Evolutionary conservation across 2,329 filamentous ascomycete genomes (phyloP).

Genomic region (Phaeosphaeriaceae sp.): DNA sequence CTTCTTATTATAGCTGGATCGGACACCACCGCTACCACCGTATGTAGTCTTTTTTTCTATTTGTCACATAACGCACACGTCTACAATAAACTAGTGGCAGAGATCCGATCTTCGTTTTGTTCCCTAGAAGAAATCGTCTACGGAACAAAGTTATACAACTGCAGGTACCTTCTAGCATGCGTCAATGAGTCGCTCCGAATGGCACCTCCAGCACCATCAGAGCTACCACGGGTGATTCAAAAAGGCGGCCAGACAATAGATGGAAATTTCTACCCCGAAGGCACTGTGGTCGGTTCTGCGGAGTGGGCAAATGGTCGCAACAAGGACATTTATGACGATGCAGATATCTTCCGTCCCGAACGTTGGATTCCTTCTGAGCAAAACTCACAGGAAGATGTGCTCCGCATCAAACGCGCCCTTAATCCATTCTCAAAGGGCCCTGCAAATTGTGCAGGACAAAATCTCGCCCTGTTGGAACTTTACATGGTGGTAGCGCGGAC

Average conservation of each 20-base stretch:
- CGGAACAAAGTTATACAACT: conserved; percentile 1
- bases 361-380: conserved; percentile 17
- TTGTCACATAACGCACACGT: conserved; percentile 4
- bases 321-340: conserved; percentile 17
- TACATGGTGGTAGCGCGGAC: conserved; percentile 18
- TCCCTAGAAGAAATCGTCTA: conserved; percentile 11
- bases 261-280: conserved; percentile 16
- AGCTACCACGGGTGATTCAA: conserved; percentile 17
- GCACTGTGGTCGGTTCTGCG: conserved; percentile 21
- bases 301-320: conserved; percentile 22
- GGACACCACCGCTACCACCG: conserved; percentile 12
- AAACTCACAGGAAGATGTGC: neutral
- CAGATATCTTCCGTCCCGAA: conserved; percentile 17
- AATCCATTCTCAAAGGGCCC: neutral
- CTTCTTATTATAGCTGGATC: conserved; percentile 20
- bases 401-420: no score
- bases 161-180: conserved; percentile 19
- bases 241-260: conserved; percentile 23
- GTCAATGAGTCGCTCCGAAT: conserved; percentile 25
- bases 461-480: conserved; percentile 20
- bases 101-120: conserved; percentile 16
- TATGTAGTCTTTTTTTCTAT: conserved; percentile 18
- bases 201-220: conserved; percentile 15
- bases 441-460: conserved; percentile 27
- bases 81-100: conserved; percentile 11